These are phyloP conservation scores for Pleurotus cornucopiae DNA, from an alignment of 768 basidiomycete species.

Conservation along the genomic window DNA sequence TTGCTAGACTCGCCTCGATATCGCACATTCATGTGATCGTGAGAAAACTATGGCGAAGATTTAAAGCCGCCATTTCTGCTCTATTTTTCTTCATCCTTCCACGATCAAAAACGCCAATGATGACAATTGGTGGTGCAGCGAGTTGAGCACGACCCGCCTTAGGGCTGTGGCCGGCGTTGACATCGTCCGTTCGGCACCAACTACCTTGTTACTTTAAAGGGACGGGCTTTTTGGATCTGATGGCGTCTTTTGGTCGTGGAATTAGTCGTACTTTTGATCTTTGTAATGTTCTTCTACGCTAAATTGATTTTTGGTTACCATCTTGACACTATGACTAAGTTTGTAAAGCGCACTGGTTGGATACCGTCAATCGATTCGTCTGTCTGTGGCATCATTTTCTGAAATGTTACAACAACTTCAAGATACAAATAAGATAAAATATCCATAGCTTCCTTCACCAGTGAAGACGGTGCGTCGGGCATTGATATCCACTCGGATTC, in stretches of 20 bases:
- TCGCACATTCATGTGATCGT: neutral
- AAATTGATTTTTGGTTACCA: too few species aligned
- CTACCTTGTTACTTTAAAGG: slow-evolving; percentile 58
- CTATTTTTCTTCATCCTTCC: slow-evolving; percentile 35
- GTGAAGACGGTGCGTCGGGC: slow-evolving; percentile 81
- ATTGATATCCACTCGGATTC: slow-evolving; percentile 88
- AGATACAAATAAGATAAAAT: slow-evolving; percentile 2
- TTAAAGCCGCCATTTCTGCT: neutral
- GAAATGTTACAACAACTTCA: neutral
- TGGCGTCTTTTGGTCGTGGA: slow-evolving; percentile 34
- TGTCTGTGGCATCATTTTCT: neutral
- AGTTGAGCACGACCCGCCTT: slow-evolving; percentile 46
- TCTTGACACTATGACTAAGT: too few species aligned
- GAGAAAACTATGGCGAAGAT: neutral
- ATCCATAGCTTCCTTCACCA: slow-evolving; percentile 46
- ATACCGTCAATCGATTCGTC: neutral
- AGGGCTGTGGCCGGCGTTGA: slow-evolving; percentile 43
- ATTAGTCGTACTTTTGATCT: neutral
- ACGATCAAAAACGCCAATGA: slow-evolving; percentile 47
- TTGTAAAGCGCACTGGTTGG: neutral
- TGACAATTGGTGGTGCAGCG: slow-evolving; percentile 53
- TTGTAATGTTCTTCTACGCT: too few species aligned
- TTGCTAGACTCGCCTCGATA: neutral
- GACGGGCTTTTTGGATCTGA: slow-evolving; percentile 55
- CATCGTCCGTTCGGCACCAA: slow-evolving; percentile 63